These are phyloP conservation scores for Astragalus glycyphyllos DNA, from an alignment of 306 rosid genomes.

Conservation along the genomic window DNA sequence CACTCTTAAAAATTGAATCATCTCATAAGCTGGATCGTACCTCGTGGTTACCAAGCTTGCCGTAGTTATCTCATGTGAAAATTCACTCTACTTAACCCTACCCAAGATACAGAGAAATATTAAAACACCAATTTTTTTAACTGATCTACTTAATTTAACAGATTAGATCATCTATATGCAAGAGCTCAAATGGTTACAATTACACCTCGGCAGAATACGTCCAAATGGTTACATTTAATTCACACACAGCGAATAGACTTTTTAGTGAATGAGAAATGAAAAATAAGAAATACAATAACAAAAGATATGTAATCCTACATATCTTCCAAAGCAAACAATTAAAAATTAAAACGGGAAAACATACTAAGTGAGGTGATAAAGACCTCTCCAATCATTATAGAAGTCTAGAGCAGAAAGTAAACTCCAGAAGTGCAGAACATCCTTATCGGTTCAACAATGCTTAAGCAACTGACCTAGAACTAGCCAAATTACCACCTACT, in stretches of 20 bases:
- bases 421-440: too few species aligned
- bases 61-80: too few species aligned
- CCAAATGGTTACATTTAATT: background rate
- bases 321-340: conserved; percentile 19
- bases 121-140: too few species aligned
- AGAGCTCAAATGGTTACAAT: background rate
- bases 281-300: background rate
- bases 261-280: background rate
- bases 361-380: background rate
- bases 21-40: too few species aligned
- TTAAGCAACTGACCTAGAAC: conserved; percentile 1
- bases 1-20: too few species aligned
- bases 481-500: background rate
- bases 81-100: too few species aligned
- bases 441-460: too few species aligned
- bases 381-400: background rate
- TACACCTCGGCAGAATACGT: conserved; percentile 4
- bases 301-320: background rate
- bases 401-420: conserved; percentile 13
- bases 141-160: too few species aligned
- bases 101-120: too few species aligned
- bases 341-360: background rate
- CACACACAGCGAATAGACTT: background rate
- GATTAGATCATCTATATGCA: too few species aligned
- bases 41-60: too few species aligned